phyloP scores from a whole-genome alignment of 805 yeast genomes.

The Metschnikowia koreensis region DNA sequence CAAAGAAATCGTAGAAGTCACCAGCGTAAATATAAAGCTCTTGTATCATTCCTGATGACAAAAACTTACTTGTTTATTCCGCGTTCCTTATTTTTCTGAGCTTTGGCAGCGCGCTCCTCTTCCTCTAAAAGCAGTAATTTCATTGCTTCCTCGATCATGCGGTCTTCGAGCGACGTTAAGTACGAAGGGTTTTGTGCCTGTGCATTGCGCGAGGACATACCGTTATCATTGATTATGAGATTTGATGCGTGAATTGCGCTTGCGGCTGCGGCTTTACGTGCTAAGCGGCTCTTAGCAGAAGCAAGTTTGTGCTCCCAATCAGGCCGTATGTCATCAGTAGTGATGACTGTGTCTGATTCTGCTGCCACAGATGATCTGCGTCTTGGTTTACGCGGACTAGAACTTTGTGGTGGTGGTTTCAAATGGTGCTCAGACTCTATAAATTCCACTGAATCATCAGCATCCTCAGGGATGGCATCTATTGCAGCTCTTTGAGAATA shows the following conservation, averaged over 20 bases:
- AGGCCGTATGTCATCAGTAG: constrained; percentile 83
- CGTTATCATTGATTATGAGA: constrained; percentile 45
- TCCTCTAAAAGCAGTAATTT: constrained; percentile 70
- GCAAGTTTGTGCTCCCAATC: constrained; percentile 83
- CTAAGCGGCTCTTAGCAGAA: constrained; percentile 71
- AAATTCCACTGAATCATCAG: constrained; percentile 2
- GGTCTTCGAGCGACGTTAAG: constrained; percentile 46
- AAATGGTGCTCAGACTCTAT: neutral
- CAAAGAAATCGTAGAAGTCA: too few species aligned
- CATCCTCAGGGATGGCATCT: constrained; percentile 10
- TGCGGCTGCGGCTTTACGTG: constrained; percentile 89
- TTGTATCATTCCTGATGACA: too few species aligned
- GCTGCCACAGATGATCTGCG: constrained; percentile 56
- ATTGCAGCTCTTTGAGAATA: constrained; percentile 23
- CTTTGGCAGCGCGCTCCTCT: constrained; percentile 42
- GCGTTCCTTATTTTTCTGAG: constrained; percentile 1
- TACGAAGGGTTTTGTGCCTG: constrained; percentile 8
- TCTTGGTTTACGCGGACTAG: constrained; percentile 12
- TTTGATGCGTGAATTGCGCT: constrained; percentile 90
- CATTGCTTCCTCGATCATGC: constrained; percentile 84
- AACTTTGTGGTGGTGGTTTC: neutral
- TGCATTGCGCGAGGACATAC: neutral
- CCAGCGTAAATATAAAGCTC: neutral
- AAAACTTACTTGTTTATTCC: neutral
- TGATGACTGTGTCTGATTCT: constrained; percentile 65